A percentile compares a stretch with the other conserved stretches of the same genome.
These are phyloP conservation scores for Phytophthora sojae DNA, from an alignment of 352 stramenopile species.

Conservation along the genomic window DNA sequence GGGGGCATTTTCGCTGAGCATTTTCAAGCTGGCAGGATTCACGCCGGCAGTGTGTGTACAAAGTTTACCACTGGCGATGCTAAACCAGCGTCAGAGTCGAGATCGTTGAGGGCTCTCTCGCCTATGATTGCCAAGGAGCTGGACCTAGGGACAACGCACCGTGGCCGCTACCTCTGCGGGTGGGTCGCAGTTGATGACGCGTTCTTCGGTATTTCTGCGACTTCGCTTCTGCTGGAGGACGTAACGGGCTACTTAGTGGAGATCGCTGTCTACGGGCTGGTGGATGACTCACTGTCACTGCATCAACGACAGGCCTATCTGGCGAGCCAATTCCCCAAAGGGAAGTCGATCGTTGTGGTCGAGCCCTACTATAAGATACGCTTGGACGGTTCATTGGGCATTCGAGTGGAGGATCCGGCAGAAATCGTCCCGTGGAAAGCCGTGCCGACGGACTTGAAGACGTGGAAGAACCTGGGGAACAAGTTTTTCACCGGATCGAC, in stretches of 20 bases:
- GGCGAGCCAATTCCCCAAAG: constrained; percentile 28
- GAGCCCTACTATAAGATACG: constrained; percentile 48
- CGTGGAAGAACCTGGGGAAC: constrained; percentile 40
- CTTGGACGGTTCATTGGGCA: constrained; percentile 26
- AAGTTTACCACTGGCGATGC: constrained; percentile 11
- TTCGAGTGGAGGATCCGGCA: constrained; percentile 29
- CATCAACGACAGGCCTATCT: constrained; percentile 18
- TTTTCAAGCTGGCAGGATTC: constrained; percentile 4
- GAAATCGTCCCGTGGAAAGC: constrained; percentile 30
- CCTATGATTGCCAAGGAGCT: constrained; percentile 37
- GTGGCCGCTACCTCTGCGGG: constrained; percentile 41
- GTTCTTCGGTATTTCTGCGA: constrained; percentile 33
- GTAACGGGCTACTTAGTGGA: constrained; percentile 41
- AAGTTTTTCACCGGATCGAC: constrained; percentile 27
- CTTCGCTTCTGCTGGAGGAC: constrained; percentile 35
- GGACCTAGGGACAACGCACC: constrained; percentile 33
- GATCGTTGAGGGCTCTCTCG: constrained; percentile 22
- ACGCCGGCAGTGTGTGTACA: neutral
- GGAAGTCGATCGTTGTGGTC: constrained; percentile 29
- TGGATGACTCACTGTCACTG: constrained; percentile 12
- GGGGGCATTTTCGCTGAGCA: constrained; percentile 30
- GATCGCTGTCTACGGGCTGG: constrained; percentile 36
- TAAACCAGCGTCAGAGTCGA: constrained; percentile 19
- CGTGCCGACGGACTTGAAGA: constrained; percentile 24
- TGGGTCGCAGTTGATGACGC: constrained; percentile 41